Percentiles rank a stretch among this genome's conserved stretches.
phyloP scores from a whole-genome alignment of 805 yeast genomes.

The Wickerhamiella brachini region DNA sequence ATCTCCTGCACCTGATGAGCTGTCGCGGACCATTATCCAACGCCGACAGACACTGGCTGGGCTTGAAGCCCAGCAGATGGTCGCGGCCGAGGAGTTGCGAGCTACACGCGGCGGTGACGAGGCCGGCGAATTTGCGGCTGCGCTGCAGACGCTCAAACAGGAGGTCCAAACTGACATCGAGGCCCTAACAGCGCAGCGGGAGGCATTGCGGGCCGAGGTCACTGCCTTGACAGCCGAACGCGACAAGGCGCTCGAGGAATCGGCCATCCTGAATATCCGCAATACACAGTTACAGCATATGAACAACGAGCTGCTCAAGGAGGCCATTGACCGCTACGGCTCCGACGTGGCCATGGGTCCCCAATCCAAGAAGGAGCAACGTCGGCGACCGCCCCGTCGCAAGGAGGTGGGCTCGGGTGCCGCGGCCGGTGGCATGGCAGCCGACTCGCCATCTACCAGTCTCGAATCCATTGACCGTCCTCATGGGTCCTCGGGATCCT shows the following conservation, averaged over 20 bases:
- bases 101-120: slow-evolving; percentile 29
- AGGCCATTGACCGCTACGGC: slow-evolving; percentile 24
- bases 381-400: not conserved
- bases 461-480: not conserved
- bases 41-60: slow-evolving; percentile 25
- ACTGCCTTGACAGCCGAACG: slow-evolving; percentile 17
- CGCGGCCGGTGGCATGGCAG: not conserved
- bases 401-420: not conserved
- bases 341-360: slow-evolving; percentile 5
- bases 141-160: slow-evolving; percentile 34
- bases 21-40: slow-evolving; percentile 11
- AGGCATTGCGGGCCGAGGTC: slow-evolving; percentile 20
- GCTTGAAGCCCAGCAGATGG: slow-evolving; percentile 23
- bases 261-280: slow-evolving; percentile 20
- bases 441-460: not conserved
- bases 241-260: slow-evolving; percentile 22
- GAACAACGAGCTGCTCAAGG: slow-evolving; percentile 25
- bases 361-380: not conserved
- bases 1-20: not conserved
- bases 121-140: slow-evolving; percentile 27
- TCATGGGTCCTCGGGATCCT: not conserved
- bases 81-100: slow-evolving; percentile 29
- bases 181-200: slow-evolving; percentile 1
- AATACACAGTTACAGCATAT: slow-evolving; percentile 27
- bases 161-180: slow-evolving; percentile 31